A percentile compares a stretch with the other conserved stretches of the same genome.
Conservation (phyloP, 164 flowering plant species). For the Warburgia ugandensis region DNA sequence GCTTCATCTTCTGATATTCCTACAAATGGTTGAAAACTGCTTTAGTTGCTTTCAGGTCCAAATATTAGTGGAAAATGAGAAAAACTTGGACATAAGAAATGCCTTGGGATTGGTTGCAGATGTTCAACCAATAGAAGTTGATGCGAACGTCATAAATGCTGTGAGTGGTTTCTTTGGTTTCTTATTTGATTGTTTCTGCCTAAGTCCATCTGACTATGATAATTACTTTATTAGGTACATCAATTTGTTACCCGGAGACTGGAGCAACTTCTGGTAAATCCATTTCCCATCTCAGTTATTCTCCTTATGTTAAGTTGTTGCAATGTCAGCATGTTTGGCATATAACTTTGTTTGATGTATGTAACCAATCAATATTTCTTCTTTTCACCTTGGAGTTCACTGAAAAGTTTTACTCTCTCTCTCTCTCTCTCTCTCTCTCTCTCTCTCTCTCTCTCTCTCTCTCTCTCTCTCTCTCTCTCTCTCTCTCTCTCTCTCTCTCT, state of each 20-base stretch:
- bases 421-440: too few relatives aligned
- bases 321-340: too few relatives aligned
- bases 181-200: neutral
- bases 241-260: constrained; percentile 83
- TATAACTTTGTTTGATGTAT: too few relatives aligned
- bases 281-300: neutral
- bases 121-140: constrained; percentile 60
- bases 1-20: neutral
- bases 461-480: too few relatives aligned
- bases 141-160: constrained; percentile 39
- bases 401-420: too few relatives aligned
- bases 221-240: constrained; percentile 39
- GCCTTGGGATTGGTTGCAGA: constrained; percentile 68
- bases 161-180: constrained; percentile 31
- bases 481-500: too few relatives aligned
- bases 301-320: too few relatives aligned
- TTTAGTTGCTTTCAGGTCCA: constrained; percentile 68
- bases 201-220: constrained; percentile 2
- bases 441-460: too few relatives aligned
- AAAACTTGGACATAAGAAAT: constrained; percentile 56
- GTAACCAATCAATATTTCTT: too few relatives aligned
- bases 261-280: constrained; percentile 84
- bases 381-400: too few relatives aligned
- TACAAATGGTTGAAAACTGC: neutral
- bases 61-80: constrained; percentile 74